A percentile compares a stretch with the other conserved stretches of the same genome.
Conservation (phyloP, 768 basidiomycete species). For the Paxillus rubicundulus region DNA sequence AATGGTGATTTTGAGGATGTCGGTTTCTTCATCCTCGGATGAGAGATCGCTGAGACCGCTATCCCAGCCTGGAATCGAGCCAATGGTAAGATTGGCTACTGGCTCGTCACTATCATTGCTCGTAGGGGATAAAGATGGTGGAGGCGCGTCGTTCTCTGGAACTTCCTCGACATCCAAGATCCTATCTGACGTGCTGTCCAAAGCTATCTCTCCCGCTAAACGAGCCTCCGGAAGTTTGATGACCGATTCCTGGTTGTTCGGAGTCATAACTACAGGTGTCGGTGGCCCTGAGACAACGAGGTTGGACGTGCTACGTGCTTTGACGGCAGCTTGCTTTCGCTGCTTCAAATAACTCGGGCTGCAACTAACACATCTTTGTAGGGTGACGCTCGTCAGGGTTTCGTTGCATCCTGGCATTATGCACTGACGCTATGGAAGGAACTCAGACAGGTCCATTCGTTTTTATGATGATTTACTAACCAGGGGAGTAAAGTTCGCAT, state of each 20-base stretch:
- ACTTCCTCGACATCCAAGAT: constrained; percentile 2
- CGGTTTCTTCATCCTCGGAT: constrained; percentile 10
- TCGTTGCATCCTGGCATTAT: constrained; percentile 13
- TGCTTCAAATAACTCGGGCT: constrained; percentile 19
- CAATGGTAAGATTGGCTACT: background rate
- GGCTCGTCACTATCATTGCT: background rate
- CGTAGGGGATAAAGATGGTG: background rate
- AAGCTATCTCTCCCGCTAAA: background rate
- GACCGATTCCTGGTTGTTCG: background rate
- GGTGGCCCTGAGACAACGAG: background rate
- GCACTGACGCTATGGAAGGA: constrained; percentile 15
- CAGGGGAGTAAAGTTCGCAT: background rate
- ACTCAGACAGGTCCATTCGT: background rate
- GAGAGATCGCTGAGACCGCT: constrained; percentile 24
- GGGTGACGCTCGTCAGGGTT: background rate
- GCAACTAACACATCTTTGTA: constrained; percentile 21
- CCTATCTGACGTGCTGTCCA: background rate
- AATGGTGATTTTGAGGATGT: constrained; percentile 17
- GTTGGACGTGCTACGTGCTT: background rate
- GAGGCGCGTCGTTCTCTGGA: background rate
- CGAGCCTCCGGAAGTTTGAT: background rate
- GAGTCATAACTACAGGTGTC: background rate
- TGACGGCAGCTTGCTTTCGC: background rate
- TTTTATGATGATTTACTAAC: constrained; percentile 2
- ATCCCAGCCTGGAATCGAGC: constrained; percentile 17